Evolutionary conservation across 2,329 filamentous ascomycete genomes (phyloP), one percentile per base, ranked within the genome.

Genomic region (Arthrinium phaeospermum): DNA sequence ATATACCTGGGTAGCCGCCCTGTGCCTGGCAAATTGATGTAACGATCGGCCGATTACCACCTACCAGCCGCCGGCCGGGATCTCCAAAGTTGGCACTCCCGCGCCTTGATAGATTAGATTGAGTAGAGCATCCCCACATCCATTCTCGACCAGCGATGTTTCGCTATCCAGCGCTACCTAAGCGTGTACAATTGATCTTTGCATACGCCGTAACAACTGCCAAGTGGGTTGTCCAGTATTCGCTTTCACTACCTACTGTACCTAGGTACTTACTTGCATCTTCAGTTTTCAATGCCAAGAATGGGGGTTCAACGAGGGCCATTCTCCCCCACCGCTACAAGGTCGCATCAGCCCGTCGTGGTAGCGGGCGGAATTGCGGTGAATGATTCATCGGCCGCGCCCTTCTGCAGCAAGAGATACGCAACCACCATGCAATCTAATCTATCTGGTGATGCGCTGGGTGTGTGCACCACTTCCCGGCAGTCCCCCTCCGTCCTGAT

Each of bases 311-410:
- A 27, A 27, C 10, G 47, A 24, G n/a, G 49, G 37, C 37, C 1
- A 41, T 41, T 41, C 34, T 22, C 49, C 57, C 57, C 57, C 57
- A 64, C 57, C 57, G 57, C 57, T 22, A 64, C 22, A 41, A 64
- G 57, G 57, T 64, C 57, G 57, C 22, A 41, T 64, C 57, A 41
- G 57, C 57, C 57, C 57, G 57, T 41, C 4, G 57, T 41, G 47
- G 45, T 49, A 69, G 67, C 45, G 67, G 45, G 45, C 45, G 49
- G 45, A 69, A 69, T 27, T 69, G 67, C 67, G 67, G 67, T 69
- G 67, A 69, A 69, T 69, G 67, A 69, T 13, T 69, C 57, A 64
- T 64, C 57, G 57, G 34, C 57, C 57, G 27, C 53, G 27, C 30
- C 30, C 53, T 37, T 61, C 53, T 61, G 53, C 57, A 64, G 57